Evolutionary conservation across 805 yeast genomes (phyloP).

Genomic region (Saccharomycopsis oosterbeekiorum): DNA sequence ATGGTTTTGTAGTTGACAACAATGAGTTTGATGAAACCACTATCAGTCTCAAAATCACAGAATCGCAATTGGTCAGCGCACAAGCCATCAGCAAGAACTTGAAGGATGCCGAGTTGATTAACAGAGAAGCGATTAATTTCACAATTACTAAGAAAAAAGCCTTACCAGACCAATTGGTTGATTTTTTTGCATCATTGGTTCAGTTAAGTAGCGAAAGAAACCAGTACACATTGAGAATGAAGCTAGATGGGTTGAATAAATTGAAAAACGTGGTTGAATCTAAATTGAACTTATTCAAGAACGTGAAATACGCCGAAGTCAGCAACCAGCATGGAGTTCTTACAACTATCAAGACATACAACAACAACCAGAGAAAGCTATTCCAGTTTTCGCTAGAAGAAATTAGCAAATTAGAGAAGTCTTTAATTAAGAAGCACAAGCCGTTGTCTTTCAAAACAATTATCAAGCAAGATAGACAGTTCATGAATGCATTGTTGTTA

Average conservation of each 20-base stretch:
- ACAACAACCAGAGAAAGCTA: conserved; percentile 38
- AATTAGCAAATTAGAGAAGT: conserved; percentile 37
- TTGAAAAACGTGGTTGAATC: conserved; percentile 40
- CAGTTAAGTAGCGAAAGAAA: conserved; percentile 38
- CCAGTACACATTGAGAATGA: conserved; percentile 40
- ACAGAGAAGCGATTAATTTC: conserved; percentile 29
- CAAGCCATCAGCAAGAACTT: conserved; percentile 25
- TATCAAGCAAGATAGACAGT: conserved; percentile 43
- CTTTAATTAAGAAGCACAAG: conserved; percentile 34
- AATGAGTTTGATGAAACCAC: conserved; percentile 52
- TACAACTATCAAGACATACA: conserved; percentile 35
- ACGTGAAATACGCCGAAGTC: conserved; percentile 1
- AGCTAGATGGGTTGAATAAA: conserved; percentile 51
- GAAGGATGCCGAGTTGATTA: conserved; percentile 20
- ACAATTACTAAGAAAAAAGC: conserved; percentile 17
- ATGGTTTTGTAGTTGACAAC: conserved; percentile 60
- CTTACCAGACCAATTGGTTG: conserved; percentile 37
- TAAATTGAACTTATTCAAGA: conserved; percentile 36
- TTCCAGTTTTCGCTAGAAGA: conserved; percentile 37
- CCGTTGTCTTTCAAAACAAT: conserved; percentile 48
- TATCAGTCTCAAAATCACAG: conserved; percentile 47
- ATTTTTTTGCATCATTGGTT: conserved; percentile 46
- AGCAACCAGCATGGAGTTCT: conserved; percentile 18
- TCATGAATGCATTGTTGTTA: conserved; percentile 44
- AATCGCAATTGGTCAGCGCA: conserved; percentile 24